Conservation (phyloP, 1,284 basidiomycete genomes). For the Ustilago tritici region DNA sequence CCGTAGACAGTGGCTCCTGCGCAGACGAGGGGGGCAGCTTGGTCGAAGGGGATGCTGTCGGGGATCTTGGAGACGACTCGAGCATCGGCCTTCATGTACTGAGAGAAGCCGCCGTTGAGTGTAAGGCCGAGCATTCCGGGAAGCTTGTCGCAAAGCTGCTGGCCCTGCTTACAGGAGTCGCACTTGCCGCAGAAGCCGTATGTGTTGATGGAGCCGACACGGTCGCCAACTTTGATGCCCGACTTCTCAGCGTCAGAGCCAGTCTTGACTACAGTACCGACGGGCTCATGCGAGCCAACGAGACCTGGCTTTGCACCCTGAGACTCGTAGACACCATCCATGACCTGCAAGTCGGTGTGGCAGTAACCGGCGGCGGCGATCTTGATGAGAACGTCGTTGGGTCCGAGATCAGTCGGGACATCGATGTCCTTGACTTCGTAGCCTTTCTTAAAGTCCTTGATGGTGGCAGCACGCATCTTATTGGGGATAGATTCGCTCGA, state of each 20-base stretch:
- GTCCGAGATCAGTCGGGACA: constrained; percentile 43
- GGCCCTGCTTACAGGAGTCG: constrained; percentile 60
- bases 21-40: constrained; percentile 71
- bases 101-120: constrained; percentile 61
- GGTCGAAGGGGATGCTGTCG: constrained; percentile 54
- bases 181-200: constrained; percentile 63
- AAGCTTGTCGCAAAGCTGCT: constrained; percentile 60
- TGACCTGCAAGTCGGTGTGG: constrained; percentile 63
- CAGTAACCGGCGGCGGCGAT: constrained; percentile 60
- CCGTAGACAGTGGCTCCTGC: constrained; percentile 71
- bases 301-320: constrained; percentile 56
- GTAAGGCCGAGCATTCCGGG: constrained; percentile 58
- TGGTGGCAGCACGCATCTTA: constrained; percentile 58
- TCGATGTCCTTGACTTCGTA: constrained; percentile 57
- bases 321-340: constrained; percentile 56
- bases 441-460: constrained; percentile 59
- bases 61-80: constrained; percentile 64
- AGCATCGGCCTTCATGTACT: constrained; percentile 62
- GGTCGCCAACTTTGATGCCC: constrained; percentile 61
- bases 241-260: constrained; percentile 41
- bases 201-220: constrained; percentile 66
- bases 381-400: constrained; percentile 47
- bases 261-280: constrained; percentile 54
- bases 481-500: constrained; percentile 47
- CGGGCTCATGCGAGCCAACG: constrained; percentile 63